These are phyloP conservation scores for Dictyostelium firmibasis DNA, from an alignment of 78 protist genomes.

Conservation along the genomic window DNA sequence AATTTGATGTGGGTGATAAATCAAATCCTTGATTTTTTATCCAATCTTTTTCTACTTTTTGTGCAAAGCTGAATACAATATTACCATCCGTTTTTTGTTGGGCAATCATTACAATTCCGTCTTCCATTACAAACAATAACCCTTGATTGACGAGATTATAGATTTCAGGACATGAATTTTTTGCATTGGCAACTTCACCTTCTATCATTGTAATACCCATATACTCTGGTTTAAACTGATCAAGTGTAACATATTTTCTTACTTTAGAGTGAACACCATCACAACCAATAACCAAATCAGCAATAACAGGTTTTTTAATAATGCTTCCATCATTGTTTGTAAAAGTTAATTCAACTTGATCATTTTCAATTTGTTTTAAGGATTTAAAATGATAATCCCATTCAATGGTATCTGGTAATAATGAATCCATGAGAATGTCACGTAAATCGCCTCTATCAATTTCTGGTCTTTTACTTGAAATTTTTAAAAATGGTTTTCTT, in stretches of 20 bases:
- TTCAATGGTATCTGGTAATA: neutral
- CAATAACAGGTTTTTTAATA: neutral
- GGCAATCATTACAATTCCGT: neutral
- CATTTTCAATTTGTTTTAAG: neutral
- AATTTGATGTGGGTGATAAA: neutral
- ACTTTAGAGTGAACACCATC: constrained; percentile 62
- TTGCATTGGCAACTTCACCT: neutral
- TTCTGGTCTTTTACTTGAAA: constrained; percentile 6
- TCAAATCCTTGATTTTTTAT: neutral
- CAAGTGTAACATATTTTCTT: neutral
- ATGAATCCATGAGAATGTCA: constrained; percentile 28
- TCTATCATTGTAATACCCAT: constrained; percentile 24
- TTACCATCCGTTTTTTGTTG: constrained; percentile 21
- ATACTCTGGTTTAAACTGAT: neutral
- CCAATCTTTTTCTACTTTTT: neutral
- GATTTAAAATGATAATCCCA: constrained; percentile 27
- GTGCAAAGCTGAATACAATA: neutral
- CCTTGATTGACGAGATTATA: neutral
- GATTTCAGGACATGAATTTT: neutral
- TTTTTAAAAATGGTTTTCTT: neutral
- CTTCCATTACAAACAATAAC: neutral
- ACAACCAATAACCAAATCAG: constrained; percentile 40
- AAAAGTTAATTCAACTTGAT: neutral
- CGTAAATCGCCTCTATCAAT: constrained; percentile 48
- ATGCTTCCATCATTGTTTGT: neutral